Base-by-base conservation (phyloP, 2,329 filamentous ascomycete species). In the Nemania sp. region DNA sequence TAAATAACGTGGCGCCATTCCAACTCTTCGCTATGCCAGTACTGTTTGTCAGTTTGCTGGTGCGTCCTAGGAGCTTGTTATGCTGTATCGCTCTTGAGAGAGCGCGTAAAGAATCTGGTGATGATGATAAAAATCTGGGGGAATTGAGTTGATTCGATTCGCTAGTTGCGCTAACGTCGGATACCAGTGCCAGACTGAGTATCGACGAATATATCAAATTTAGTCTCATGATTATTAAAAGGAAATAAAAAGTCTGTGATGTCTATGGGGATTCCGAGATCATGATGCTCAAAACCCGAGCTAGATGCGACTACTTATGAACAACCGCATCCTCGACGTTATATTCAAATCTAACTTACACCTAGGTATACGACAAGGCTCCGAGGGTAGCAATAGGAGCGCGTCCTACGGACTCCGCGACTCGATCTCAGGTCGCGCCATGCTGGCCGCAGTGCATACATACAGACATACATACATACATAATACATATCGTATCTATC, bases 21-120 rank as follows among this genome's bases (percentile, higher is more conserved):
- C 81, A 84, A 63, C 79, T 82, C 56, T 76, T 78, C 64, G 81
- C 78, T n/a, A 84, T 70, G 13, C 73, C 73, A 0, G 76, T 78
- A 56, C 74, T 77, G 55, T 78, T 80, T 29, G 72, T 74, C 26
- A 74, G 71, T 3, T 70, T 66, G 1, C 22, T 58, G 27, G 63
- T 51, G 11, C 62, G 47, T 45, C 66, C 58, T 6, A 35, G 47
- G 15, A 64, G 27, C 20, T 26, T 64, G 7, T 11, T 57, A 24
- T 22, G 53, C 15, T 60, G 41, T 27, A 63, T 32, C 10, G 62
- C 58, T 24, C 38, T 66, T 38, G 57, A 57, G 38, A 67, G 38
- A n/a, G 57, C 29, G 29, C 24, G 54, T n/a, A 56, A 45, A 13
- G 41, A 41, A 22, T 70, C 38, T 35, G 43, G 24, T 15, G 41